Base-by-base conservation (phyloP, 2,329 filamentous ascomycete genomes). In the Exophiala aquamarina region DNA sequence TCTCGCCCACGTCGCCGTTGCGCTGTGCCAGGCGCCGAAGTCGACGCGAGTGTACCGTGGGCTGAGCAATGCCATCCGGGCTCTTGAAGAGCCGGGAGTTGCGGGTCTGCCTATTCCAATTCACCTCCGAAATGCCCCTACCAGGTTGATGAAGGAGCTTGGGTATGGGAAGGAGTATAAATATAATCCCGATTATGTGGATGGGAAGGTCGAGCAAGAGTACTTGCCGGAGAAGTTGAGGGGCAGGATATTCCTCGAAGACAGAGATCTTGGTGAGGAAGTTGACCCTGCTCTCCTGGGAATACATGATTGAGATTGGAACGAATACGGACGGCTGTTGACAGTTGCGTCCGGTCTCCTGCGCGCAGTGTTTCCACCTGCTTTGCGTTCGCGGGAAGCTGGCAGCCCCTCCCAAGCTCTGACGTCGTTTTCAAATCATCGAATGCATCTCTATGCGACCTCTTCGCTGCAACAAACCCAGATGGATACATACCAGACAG, bases 141-240 rank as follows among this genome's bases (percentile, higher is more conserved):
- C 93, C 1, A 79, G 84, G 56, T 66, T 97, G 56, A 95, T 98
- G 92, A 87, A 91, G 60, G 92, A 96, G 58, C 71, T 97, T 57
- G 92, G 89, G 0, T 95, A 90, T 62, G 91, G 91, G 1, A 84
- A 83, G 40, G 87, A 90, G 64, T 98, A 98, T 69, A 97, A 97
- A 68, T 97, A 98, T 63, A 95, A 95, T 58, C 93, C 93, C 0
- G 88, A 95, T 58, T 98, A 92, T 62, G 70, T 79, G 41, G 82
- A 91, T 51, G 93, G 93, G 0, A 81, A 73, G 58, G 92, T 97
- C 1, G 78, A 75, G 54, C 93, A 98, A 70, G 86, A 91, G 18
- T 98, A 97, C 67, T 68, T 98, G n/a, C 93, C 93, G 0, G 84
- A 89, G 9, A 79, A 79, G 45, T 67, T 98, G 6, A 66, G 73